Percentiles rank a stretch among this genome's conserved stretches.
These are phyloP conservation scores for Butyriboletus loyo DNA, from an alignment of 768 basidiomycete genomes.

Conservation along the genomic window DNA sequence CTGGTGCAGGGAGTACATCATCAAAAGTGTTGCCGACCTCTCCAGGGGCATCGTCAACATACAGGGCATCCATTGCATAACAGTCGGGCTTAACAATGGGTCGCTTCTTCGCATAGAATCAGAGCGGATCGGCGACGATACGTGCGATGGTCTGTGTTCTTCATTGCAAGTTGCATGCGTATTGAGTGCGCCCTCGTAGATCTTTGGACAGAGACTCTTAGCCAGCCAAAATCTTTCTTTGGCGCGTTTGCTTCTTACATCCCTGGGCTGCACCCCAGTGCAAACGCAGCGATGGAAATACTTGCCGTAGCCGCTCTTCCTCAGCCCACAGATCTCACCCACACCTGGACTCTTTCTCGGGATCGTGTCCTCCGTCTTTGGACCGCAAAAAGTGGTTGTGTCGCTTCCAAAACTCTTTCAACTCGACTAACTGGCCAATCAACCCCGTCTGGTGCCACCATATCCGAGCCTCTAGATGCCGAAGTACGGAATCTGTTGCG, in stretches of 20 bases:
- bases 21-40: conserved; percentile 49
- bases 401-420: conserved; percentile 58
- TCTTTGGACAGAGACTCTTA: conserved; percentile 66
- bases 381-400: conserved; percentile 73
- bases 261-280: conserved; percentile 46
- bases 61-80: conserved; percentile 65
- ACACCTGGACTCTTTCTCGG: conserved; percentile 83
- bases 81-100: conserved; percentile 59
- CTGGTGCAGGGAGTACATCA: conserved; percentile 66
- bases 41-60: conserved; percentile 53
- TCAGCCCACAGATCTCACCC: conserved; percentile 70
- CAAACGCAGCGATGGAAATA: conserved; percentile 53
- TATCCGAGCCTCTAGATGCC: conserved; percentile 54
- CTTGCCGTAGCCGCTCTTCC: conserved; percentile 71
- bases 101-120: conserved; percentile 69
- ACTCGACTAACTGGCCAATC: conserved; percentile 31
- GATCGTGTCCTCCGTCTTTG: conserved; percentile 84
- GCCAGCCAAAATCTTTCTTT: conserved; percentile 64
- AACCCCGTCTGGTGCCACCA: conserved; percentile 30
- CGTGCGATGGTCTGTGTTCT: conserved; percentile 52
- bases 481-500: conserved; percentile 62
- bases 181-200: conserved; percentile 40
- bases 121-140: conserved; percentile 52
- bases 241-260: conserved; percentile 66
- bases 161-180: conserved; percentile 2